phyloP scores from a whole-genome alignment of 352 stramenopile genomes.

The Phytopythium chamaehyphon region DNA sequence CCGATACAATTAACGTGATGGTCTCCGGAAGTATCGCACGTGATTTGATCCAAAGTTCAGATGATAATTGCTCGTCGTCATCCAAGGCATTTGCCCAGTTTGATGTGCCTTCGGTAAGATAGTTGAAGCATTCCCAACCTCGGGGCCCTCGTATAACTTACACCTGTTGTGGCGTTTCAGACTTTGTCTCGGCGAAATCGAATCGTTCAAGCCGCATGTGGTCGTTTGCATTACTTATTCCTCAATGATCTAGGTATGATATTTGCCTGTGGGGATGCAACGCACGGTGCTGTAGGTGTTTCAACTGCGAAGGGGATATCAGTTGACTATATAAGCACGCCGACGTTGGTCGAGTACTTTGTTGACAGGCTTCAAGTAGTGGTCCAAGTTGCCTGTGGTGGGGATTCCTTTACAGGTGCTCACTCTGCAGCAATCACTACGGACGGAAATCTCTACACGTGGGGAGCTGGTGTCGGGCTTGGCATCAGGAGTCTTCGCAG shows the following conservation, averaged over 20 bases:
- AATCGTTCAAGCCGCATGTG: slow-evolving; percentile 51
- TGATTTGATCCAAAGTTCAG: slow-evolving; percentile 1
- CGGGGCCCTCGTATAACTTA: too few species aligned
- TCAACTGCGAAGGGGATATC: background rate
- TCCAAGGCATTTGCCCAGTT: slow-evolving; percentile 17
- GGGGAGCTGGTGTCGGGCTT: slow-evolving; percentile 58
- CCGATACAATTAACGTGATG: slow-evolving; percentile 10
- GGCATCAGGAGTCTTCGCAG: slow-evolving; percentile 35
- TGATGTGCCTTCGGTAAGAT: slow-evolving; percentile 31
- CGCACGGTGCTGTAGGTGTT: slow-evolving; percentile 54
- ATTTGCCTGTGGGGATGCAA: slow-evolving; percentile 46
- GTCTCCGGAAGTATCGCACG: slow-evolving; percentile 11
- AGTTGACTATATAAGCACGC: slow-evolving; percentile 17
- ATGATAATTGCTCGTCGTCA: background rate
- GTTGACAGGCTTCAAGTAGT: slow-evolving; percentile 42
- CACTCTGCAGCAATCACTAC: slow-evolving; percentile 68
- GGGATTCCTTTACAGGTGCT: slow-evolving; percentile 41
- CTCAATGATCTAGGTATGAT: slow-evolving; percentile 61
- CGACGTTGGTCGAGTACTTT: slow-evolving; percentile 49
- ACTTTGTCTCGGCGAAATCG: slow-evolving; percentile 42
- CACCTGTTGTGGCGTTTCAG: background rate
- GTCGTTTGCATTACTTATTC: slow-evolving; percentile 56
- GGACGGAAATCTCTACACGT: slow-evolving; percentile 67
- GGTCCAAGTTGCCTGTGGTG: slow-evolving; percentile 39
- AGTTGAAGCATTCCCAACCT: background rate